Conservation (phyloP, 768 basidiomycete genomes). For the Phaeotremella skinneri region DNA sequence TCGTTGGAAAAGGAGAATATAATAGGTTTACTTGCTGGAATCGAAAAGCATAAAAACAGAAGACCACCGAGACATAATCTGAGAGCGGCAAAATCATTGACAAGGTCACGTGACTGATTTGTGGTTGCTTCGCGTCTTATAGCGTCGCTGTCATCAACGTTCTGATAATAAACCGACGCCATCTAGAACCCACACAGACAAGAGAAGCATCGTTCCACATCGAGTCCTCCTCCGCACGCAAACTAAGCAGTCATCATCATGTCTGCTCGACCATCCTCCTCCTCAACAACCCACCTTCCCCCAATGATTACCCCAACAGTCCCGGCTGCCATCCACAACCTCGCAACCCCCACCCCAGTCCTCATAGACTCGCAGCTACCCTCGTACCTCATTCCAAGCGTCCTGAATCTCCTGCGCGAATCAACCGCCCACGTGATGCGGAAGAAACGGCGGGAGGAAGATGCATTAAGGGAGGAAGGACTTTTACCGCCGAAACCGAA, state of each 20-base stretch:
- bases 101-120: too few species aligned
- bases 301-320: conserved; percentile 32
- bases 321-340: conserved; percentile 32
- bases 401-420: conserved; percentile 68
- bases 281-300: conserved; percentile 23
- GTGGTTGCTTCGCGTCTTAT: too few species aligned
- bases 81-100: too few species aligned
- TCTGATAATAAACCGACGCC: too few species aligned
- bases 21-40: too few species aligned
- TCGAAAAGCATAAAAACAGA: too few species aligned
- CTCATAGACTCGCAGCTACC: conserved; percentile 48
- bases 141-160: too few species aligned
- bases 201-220: too few species aligned
- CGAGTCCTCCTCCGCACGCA: too few species aligned
- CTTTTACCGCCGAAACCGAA: conserved; percentile 26
- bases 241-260: conserved; percentile 22
- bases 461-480: conserved; percentile 61
- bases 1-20: too few species aligned
- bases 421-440: conserved; percentile 73
- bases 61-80: too few species aligned
- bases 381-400: conserved; percentile 74
- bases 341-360: conserved; percentile 41
- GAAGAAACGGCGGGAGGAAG: conserved; percentile 75
- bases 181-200: too few species aligned
- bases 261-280: conserved; percentile 39